Evolutionary conservation across 805 yeast species (phyloP), one percentile per base, ranked within the genome.

Genomic region (Millerozyma miso): DNA sequence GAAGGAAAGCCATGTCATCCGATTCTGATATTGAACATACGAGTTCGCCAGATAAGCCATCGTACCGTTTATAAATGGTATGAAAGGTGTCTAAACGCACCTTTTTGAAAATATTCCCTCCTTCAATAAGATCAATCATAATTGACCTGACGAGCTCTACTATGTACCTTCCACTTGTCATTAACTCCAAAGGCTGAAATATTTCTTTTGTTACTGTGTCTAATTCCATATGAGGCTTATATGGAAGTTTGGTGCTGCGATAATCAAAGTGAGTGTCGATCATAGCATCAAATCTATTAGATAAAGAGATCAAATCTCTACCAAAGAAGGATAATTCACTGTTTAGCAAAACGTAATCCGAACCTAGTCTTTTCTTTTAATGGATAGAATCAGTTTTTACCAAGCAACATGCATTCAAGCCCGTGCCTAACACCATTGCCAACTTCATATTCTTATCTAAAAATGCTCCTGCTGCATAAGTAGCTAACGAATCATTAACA

Each of bases 341-440:
- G 56, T 80, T 80, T 37, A 70, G 47, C 17, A 79, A 56, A 8
- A 52, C 47, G n/a, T 32, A 15, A 10, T 44, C 46, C 19, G 43
- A 39, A 5, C 33, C 14, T 19, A 58, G 39, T 20, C 50, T 42
- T 37, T 56, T 56, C 7, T 41, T 44, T n/a, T 23, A 39, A n/a
- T 53, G 58, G 31, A 61, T 45, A 6, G 51, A 33, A 1, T 46
- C 38, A 7, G 56, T 47, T 5, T 50, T 50, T 26, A 63, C 57
- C 19, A 65, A 51, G 62, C 78, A 65, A 60, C 80, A 78, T 31
- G 78, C 58, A 51, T 83, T 83, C 41, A 79, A 59, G 1, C 90
- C 90, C 2, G 90, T 83, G 1, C 90, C 89, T 39, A 83, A 58
- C 3, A 83, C 85, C 49, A 83, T 49, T 0, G 85, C 84, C 36